These are phyloP conservation scores for Backusella tarrabulga DNA, from an alignment of 192 early-diverging fungal species.

Conservation along the genomic window DNA sequence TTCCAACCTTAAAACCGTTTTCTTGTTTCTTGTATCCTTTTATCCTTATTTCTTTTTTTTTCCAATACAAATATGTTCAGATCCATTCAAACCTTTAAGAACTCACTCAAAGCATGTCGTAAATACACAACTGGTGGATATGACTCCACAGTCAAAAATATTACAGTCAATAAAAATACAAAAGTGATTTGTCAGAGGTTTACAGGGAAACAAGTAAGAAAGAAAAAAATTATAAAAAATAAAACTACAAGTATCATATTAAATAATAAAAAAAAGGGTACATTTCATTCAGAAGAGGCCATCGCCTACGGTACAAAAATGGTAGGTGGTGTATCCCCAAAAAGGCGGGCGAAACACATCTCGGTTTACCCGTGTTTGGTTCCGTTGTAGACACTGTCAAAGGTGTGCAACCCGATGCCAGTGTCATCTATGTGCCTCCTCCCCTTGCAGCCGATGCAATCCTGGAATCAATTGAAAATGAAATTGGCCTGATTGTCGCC, in stretches of 20 bases:
- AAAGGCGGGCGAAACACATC: slow-evolving; percentile 93
- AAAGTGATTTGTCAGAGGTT: slow-evolving; percentile 98
- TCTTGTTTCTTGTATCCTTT: neutral
- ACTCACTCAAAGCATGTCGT: slow-evolving; percentile 12
- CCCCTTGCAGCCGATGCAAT: slow-evolving; percentile 94
- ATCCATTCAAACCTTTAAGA: neutral
- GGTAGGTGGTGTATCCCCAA: slow-evolving; percentile 94
- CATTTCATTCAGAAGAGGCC: slow-evolving; percentile 98
- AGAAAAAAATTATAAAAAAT: neutral
- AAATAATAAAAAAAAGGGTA: slow-evolving; percentile 62
- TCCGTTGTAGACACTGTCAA: slow-evolving; percentile 81
- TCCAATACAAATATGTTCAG: slow-evolving; percentile 4
- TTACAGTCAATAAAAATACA: slow-evolving; percentile 94
- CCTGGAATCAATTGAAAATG: slow-evolving; percentile 94
- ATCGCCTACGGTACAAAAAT: slow-evolving; percentile 99
- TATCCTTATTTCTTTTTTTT: neutral
- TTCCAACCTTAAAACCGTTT: neutral
- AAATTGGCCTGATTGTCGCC: slow-evolving; percentile 91
- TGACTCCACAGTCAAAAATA: slow-evolving; percentile 86
- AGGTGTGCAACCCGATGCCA: slow-evolving; percentile 89
- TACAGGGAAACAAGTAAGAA: slow-evolving; percentile 96
- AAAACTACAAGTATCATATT: neutral
- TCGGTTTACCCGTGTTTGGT: slow-evolving; percentile 95
- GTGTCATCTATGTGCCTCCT: slow-evolving; percentile 99
- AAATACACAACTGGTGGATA: slow-evolving; percentile 47